Evolutionary conservation across 345 rosid species (phyloP).

Genomic region (Syzygium aromaticum): DNA sequence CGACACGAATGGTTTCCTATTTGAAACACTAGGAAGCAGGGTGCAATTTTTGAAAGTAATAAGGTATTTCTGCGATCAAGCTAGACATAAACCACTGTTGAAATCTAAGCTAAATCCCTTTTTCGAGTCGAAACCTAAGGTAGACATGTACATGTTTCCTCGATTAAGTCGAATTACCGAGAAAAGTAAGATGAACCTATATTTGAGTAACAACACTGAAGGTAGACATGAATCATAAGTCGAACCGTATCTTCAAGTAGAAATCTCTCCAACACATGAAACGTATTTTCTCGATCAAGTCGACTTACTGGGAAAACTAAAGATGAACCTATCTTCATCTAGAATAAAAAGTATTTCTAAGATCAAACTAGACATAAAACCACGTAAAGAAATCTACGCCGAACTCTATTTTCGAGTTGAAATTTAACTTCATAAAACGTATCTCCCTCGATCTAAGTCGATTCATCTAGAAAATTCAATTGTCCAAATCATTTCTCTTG

Average conservation of each 20-base stretch:
- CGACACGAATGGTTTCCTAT: background rate
- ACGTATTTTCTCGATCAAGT: background rate
- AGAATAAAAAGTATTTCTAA: background rate
- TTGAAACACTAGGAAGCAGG: too few species aligned
- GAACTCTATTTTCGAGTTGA: background rate
- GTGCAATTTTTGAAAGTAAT: too few species aligned
- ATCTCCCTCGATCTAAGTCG: background rate
- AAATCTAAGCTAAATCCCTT: background rate
- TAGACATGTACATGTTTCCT: background rate
- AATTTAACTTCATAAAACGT: background rate
- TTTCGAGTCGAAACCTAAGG: background rate
- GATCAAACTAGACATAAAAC: background rate
- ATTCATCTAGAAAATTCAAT: background rate
- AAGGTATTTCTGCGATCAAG: background rate
- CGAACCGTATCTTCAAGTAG: fast-evolving
- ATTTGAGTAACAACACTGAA: background rate
- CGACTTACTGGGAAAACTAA: background rate
- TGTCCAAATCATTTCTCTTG: too few species aligned
- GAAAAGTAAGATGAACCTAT: background rate
- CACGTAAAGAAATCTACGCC: background rate
- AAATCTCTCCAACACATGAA: background rate
- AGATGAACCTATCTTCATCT: background rate
- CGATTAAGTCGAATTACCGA: background rate
- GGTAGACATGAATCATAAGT: background rate
- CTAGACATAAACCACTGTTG: background rate